These are phyloP conservation scores for Raddia distichophylla DNA, from an alignment of 176 grass and related monocot genomes.

Conservation along the genomic window DNA sequence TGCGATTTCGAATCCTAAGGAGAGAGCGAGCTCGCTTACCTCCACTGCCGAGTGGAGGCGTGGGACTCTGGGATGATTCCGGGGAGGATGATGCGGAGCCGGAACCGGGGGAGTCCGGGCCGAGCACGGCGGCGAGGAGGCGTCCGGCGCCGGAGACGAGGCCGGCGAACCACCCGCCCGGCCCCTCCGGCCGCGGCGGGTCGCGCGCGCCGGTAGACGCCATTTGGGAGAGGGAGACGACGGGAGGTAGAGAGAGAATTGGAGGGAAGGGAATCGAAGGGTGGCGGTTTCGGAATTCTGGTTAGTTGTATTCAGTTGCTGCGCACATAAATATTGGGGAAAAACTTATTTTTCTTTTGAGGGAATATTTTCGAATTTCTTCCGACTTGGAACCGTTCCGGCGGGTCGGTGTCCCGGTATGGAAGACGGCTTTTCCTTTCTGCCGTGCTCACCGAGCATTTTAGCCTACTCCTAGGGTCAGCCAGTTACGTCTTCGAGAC, in stretches of 20 bases:
- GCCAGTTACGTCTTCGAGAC: background rate
- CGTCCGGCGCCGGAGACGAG: constrained; percentile 54
- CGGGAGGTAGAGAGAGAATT: background rate
- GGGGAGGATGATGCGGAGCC: constrained; percentile 25
- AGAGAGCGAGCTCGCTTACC: constrained; percentile 15
- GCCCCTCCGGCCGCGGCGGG: background rate
- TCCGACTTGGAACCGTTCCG: too few species aligned
- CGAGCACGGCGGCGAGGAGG: constrained; percentile 53
- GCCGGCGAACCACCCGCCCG: constrained; percentile 50
- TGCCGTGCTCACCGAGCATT: too few species aligned
- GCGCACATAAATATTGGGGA: background rate
- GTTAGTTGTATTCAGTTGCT: background rate
- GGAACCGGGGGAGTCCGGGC: constrained; percentile 41
- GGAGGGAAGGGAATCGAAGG: constrained; percentile 2
- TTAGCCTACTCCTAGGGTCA: too few species aligned
- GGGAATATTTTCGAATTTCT: too few species aligned
- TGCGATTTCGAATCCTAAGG: background rate
- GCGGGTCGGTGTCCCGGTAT: too few species aligned
- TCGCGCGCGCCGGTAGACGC: constrained; percentile 9
- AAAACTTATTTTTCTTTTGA: too few species aligned
- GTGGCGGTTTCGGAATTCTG: background rate
- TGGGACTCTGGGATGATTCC: constrained; percentile 31
- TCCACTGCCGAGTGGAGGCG: background rate
- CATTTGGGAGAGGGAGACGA: background rate
- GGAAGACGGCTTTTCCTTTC: too few species aligned